These are phyloP conservation scores for Deinandra increscens DNA, from an alignment of 129 eudicot species.

Conservation along the genomic window DNA sequence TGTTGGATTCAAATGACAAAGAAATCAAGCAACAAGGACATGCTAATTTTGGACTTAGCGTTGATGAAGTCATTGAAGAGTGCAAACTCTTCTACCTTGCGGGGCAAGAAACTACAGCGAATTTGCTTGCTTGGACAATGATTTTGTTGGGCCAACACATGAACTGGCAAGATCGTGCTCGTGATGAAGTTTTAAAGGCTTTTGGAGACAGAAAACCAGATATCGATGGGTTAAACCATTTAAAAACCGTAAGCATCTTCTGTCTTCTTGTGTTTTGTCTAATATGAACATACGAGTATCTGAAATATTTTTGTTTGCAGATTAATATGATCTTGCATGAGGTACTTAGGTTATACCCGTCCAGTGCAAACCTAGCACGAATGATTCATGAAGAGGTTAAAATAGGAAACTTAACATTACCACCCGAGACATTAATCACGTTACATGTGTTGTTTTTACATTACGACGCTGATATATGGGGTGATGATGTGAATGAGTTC, in stretches of 20 bases:
- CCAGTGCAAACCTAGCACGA: not conserved
- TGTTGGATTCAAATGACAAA: slow-evolving; percentile 25
- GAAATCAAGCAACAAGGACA: slow-evolving; percentile 26
- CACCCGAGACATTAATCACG: not conserved
- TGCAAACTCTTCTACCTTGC: slow-evolving; percentile 31
- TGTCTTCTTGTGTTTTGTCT: not conserved
- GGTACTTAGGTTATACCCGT: slow-evolving; percentile 29
- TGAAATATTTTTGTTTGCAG: not conserved
- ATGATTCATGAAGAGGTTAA: slow-evolving; percentile 18
- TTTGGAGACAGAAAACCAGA: slow-evolving; percentile 23
- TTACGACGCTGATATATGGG: slow-evolving; percentile 21
- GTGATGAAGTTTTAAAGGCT: slow-evolving; percentile 29
- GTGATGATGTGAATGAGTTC: slow-evolving; percentile 24
- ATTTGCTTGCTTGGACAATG: slow-evolving; percentile 26
- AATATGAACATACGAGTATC: not conserved
- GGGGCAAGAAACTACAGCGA: slow-evolving; percentile 30
- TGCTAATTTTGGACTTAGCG: slow-evolving; percentile 6
- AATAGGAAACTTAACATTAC: slow-evolving; percentile 20
- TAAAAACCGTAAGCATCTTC: slow-evolving; percentile 23
- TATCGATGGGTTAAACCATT: slow-evolving; percentile 19
- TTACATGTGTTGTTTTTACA: slow-evolving; percentile 22
- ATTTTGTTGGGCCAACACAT: slow-evolving; percentile 20
- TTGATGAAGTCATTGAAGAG: slow-evolving; percentile 28
- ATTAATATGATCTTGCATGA: slow-evolving; percentile 25
- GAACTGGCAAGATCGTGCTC: slow-evolving; percentile 25